phyloP scores from a whole-genome alignment of 176 grass and related monocot genomes.

The Ensete glaucum region DNA sequence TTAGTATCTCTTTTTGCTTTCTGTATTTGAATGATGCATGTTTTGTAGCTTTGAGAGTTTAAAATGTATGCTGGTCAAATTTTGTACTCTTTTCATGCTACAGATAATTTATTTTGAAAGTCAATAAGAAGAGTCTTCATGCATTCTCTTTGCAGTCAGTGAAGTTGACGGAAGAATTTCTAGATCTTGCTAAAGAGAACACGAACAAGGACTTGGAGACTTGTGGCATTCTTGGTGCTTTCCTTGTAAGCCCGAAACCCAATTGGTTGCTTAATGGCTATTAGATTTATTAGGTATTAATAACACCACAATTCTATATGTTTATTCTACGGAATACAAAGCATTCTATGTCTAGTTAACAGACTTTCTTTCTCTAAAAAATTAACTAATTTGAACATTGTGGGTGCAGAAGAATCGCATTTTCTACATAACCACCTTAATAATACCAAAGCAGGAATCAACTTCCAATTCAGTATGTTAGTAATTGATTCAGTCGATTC shows the following conservation, averaged over 20 bases:
- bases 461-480: conserved; percentile 94
- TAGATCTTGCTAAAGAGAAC: conserved; percentile 95
- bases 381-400: conserved; percentile 13
- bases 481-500: conserved; percentile 16
- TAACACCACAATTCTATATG: background rate
- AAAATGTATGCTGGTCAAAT: background rate
- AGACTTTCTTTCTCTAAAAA: conserved; percentile 8
- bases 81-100: background rate
- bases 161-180: conserved; percentile 89
- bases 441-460: conserved; percentile 89
- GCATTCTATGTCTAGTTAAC: too few relatives aligned
- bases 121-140: conserved; percentile 11
- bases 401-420: conserved; percentile 48
- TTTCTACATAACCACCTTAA: conserved; percentile 84
- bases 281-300: conserved; percentile 1
- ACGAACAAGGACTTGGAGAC: conserved; percentile 75
- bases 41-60: background rate
- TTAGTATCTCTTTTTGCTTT: background rate
- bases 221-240: conserved; percentile 93
- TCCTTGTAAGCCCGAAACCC: conserved; percentile 50
- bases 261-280: background rate
- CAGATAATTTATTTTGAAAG: conserved; percentile 1
- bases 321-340: background rate
- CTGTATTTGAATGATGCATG: background rate
- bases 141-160: conserved; percentile 45